These are phyloP conservation scores for Pleurotus tuber-regium DNA, from an alignment of 768 basidiomycete species.

Conservation along the genomic window DNA sequence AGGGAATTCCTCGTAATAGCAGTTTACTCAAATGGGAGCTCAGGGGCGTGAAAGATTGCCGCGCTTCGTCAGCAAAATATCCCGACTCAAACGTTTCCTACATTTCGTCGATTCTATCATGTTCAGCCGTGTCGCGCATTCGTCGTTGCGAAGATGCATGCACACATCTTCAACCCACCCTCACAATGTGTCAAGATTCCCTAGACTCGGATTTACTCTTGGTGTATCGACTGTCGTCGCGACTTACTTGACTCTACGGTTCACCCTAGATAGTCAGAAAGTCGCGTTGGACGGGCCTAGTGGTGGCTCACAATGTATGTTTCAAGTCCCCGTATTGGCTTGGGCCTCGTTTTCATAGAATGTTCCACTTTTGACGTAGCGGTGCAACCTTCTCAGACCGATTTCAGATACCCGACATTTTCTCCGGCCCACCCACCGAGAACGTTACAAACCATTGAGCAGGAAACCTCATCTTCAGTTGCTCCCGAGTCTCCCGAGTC, in stretches of 20 bases:
- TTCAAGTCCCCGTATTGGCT: constrained; percentile 27
- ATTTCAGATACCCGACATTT: constrained; percentile 8
- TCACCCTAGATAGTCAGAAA: constrained; percentile 36
- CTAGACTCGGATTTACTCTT: constrained; percentile 32
- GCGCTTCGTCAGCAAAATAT: constrained; percentile 16
- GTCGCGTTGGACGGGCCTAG: constrained; percentile 43
- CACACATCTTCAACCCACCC: constrained; percentile 38
- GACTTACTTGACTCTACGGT: constrained; percentile 48
- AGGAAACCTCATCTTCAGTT: background rate
- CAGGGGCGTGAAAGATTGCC: background rate
- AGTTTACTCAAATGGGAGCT: background rate
- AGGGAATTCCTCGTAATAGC: background rate
- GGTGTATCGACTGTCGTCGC: constrained; percentile 44
- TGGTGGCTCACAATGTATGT: constrained; percentile 23
- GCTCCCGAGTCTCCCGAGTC: background rate
- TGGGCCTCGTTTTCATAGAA: background rate
- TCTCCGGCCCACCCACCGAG: background rate
- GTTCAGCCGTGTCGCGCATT: constrained; percentile 54
- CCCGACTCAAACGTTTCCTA: constrained; percentile 7
- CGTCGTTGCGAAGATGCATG: constrained; percentile 50
- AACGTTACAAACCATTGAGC: background rate
- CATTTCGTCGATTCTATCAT: constrained; percentile 27
- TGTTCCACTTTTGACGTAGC: background rate
- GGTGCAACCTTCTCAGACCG: background rate
- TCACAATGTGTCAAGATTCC: constrained; percentile 20